Conservation (phyloP, 257 asterid genomes). For the Plantago ovata region DNA sequence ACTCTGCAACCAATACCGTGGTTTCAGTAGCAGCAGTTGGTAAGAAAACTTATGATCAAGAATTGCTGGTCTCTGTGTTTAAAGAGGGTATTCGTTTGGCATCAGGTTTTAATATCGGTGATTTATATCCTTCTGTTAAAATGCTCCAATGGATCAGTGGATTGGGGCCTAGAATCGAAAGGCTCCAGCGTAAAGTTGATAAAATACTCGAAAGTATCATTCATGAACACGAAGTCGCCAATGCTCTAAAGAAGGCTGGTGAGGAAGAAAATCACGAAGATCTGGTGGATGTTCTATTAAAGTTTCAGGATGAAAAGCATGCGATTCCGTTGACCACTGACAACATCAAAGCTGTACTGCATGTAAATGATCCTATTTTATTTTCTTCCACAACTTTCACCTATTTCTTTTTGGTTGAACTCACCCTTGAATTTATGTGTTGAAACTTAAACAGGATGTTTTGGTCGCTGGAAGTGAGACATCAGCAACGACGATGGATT, state of each 20-base stretch:
- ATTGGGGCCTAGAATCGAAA: conserved; percentile 11
- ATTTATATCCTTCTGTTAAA: conserved; percentile 22
- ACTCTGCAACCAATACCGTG: neutral
- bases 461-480: conserved; percentile 24
- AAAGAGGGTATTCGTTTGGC: conserved; percentile 4
- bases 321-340: conserved; percentile 7
- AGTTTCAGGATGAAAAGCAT: conserved; percentile 6
- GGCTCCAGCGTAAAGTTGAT: conserved; percentile 15
- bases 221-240: conserved; percentile 13
- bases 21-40: conserved; percentile 29
- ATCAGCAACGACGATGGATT: conserved; percentile 14
- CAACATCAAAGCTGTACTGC: conserved; percentile 20
- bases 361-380: neutral
- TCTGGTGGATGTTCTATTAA: conserved; percentile 22
- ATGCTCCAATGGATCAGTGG: conserved; percentile 18
- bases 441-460: conserved; percentile 14
- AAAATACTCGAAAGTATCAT: conserved; percentile 24
- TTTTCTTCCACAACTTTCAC: too few species aligned
- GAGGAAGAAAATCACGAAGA: neutral
- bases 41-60: conserved; percentile 15
- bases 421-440: too few species aligned
- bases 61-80: neutral
- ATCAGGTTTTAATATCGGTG: conserved; percentile 19
- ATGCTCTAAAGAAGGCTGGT: neutral
- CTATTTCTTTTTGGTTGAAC: too few species aligned